Base-by-base conservation (phyloP, 768 basidiomycete genomes). In the Auricularia cornea region DNA sequence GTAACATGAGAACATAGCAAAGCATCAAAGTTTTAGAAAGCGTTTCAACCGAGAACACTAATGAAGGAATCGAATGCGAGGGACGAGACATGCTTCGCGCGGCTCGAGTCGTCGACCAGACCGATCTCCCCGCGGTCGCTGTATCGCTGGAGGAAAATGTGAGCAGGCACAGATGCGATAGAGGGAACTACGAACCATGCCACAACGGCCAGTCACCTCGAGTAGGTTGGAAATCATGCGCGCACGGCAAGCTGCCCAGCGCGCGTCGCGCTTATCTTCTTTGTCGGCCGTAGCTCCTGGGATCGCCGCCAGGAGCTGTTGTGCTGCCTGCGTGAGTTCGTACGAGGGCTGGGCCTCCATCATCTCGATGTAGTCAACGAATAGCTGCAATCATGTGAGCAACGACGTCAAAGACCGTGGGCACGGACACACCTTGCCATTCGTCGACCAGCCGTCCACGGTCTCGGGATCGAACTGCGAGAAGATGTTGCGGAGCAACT, bases 371-470 rank as follows among this genome's bases (percentile, higher is more conserved):
- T 90, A 93, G 66, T 93, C 91, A 59, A 92, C 70, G 73, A 88
- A 85, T 3, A 81, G 77, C 90, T 92, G 65, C 38, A 61, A 54
- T 1, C 48, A 59, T 20, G 40, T 57, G 18, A n/a, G 14, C 33
- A 59, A 32, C 65, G 41, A 51, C 2, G 28, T 11, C 16, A 26
- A 38, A 23, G 63, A 66, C n/a, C 31, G 56, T 31, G 59, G 67
- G 35, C 26, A 29, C 41, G 60, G 23, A 67, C 68, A 61, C 67
- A 90, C 93, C 82, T 94, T 89, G 60, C 95, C 95, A 38, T 89
- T 86, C 38, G 84, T 80, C 68, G 87, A 81, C 95, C 95, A 97
- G 10, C 85, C 85, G 51, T 84, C 84, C 11, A 95, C 81, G 2
- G 77, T 72, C 41, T 79, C 78, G 12, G 80, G 81, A 28, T 77